A percentile compares a stretch with the other conserved stretches of the same genome.
phyloP scores from a whole-genome alignment of 192 early-diverging fungal genomes.

The Coemansia sp. region DNA sequence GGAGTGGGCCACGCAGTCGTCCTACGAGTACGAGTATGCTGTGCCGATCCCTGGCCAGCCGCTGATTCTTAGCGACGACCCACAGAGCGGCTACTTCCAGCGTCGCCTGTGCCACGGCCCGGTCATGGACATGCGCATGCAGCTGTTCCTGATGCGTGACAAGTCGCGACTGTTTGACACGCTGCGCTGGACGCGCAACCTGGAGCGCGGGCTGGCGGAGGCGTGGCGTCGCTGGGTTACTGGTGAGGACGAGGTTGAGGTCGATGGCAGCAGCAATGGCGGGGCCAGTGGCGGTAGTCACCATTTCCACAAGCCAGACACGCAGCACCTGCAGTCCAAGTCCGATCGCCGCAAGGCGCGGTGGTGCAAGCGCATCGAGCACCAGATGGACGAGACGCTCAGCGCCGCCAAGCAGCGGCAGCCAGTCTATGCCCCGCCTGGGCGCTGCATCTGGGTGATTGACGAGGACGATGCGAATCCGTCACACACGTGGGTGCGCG shows the following conservation, averaged over 20 bases:
- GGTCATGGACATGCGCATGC: conserved; percentile 64
- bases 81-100: conserved; percentile 29
- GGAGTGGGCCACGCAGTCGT: conserved; percentile 55
- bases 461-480: conserved; percentile 54
- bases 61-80: conserved; percentile 29
- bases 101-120: conserved; percentile 44
- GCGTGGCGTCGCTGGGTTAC: conserved; percentile 73
- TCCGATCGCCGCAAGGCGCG: conserved; percentile 13
- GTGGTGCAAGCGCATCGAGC: conserved; percentile 38
- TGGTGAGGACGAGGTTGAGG: conserved; percentile 42
- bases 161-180: conserved; percentile 86
- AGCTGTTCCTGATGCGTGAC: conserved; percentile 79
- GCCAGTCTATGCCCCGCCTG: conserved; percentile 38
- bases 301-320: neutral
- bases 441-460: conserved; percentile 48
- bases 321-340: neutral
- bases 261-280: neutral
- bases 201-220: conserved; percentile 71
- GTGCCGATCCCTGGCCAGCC: conserved; percentile 7
- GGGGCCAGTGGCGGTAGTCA: neutral
- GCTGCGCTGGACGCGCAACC: conserved; percentile 74
- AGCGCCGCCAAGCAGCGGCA: neutral
- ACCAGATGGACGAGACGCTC: conserved; percentile 15
- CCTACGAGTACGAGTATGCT: conserved; percentile 31
- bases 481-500: conserved; percentile 40